Conservation (phyloP, 805 yeast species). For the Metschnikowia amazonensis region DNA sequence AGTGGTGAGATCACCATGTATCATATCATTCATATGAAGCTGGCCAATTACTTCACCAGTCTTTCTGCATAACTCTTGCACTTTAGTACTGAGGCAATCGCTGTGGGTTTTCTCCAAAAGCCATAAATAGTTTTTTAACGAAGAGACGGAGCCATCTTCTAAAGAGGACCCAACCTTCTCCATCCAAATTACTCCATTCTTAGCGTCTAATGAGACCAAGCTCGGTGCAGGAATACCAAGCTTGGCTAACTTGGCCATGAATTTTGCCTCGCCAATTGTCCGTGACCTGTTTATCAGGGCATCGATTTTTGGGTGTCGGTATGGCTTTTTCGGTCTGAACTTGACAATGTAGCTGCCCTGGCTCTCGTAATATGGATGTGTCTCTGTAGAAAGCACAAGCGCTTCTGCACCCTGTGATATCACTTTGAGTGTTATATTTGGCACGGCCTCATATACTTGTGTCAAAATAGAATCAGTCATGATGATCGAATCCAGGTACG, state of each 20-base stretch:
- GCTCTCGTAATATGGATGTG: constrained; percentile 56
- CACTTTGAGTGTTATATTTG: constrained; percentile 47
- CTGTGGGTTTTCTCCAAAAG: constrained; percentile 36
- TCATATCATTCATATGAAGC: constrained; percentile 71
- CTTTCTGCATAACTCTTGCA: constrained; percentile 39
- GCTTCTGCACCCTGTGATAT: constrained; percentile 94
- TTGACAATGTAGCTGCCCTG: constrained; percentile 55
- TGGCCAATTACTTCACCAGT: constrained; percentile 70
- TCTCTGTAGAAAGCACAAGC: constrained; percentile 57
- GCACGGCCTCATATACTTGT: constrained; percentile 41
- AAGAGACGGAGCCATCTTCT: constrained; percentile 51
- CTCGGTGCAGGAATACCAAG: constrained; percentile 68
- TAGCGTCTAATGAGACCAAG: constrained; percentile 70
- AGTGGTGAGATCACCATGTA: constrained; percentile 93
- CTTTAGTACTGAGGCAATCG: constrained; percentile 31
- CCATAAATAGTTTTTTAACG: constrained; percentile 76
- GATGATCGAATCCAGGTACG: not conserved
- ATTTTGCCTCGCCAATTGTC: constrained; percentile 79
- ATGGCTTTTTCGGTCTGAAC: constrained; percentile 85
- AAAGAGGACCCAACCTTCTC: constrained; percentile 62
- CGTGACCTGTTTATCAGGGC: constrained; percentile 70
- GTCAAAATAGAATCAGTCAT: constrained; percentile 57
- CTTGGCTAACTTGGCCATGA: constrained; percentile 53
- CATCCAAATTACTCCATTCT: constrained; percentile 86
- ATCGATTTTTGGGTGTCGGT: constrained; percentile 83